A percentile compares a stretch with the other conserved stretches of the same genome.
Evolutionary conservation across 2,329 filamentous ascomycete species (phyloP).

Genomic region (Ampelomyces quisqualis): DNA sequence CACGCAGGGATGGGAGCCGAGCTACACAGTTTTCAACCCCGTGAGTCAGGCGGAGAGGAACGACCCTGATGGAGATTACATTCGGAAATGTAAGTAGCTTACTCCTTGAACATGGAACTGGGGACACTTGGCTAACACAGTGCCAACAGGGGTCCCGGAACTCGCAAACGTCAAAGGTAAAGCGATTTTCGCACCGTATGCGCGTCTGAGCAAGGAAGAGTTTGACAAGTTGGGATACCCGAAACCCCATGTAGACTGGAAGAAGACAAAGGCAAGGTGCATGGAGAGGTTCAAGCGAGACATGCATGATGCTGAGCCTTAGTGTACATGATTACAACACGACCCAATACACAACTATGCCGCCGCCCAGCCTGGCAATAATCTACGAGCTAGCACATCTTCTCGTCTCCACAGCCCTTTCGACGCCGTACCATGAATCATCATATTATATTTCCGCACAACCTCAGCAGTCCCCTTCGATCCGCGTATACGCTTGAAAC

Average conservation of each 20-base stretch:
- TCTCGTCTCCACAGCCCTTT: too few species aligned
- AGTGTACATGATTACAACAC: too few species aligned
- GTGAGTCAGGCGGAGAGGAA: conserved; percentile 44
- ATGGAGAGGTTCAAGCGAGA: conserved; percentile 49
- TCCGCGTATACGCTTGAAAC: too few species aligned
- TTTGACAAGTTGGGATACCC: conserved; percentile 53
- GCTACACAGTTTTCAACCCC: conserved; percentile 53
- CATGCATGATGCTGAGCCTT: conserved; percentile 41
- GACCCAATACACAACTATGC: too few species aligned
- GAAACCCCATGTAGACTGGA: conserved; percentile 49
- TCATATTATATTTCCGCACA: too few species aligned
- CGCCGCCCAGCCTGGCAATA: too few species aligned
- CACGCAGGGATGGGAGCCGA: conserved; percentile 55
- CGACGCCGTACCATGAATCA: too few species aligned
- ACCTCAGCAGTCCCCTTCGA: too few species aligned
- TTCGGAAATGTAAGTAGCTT: conserved; percentile 34
- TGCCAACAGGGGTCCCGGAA: conserved; percentile 37
- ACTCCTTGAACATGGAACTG: too few species aligned
- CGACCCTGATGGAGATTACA: conserved; percentile 43
- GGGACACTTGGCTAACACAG: background rate
- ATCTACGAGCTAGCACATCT: too few species aligned
- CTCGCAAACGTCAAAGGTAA: conserved; percentile 48
- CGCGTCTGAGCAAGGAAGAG: conserved; percentile 47
- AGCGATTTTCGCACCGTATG: conserved; percentile 52
- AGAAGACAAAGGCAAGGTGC: conserved; percentile 46